These are phyloP conservation scores for Sphaceloma murrayae DNA, from an alignment of 2,329 filamentous ascomycete genomes.

Conservation along the genomic window DNA sequence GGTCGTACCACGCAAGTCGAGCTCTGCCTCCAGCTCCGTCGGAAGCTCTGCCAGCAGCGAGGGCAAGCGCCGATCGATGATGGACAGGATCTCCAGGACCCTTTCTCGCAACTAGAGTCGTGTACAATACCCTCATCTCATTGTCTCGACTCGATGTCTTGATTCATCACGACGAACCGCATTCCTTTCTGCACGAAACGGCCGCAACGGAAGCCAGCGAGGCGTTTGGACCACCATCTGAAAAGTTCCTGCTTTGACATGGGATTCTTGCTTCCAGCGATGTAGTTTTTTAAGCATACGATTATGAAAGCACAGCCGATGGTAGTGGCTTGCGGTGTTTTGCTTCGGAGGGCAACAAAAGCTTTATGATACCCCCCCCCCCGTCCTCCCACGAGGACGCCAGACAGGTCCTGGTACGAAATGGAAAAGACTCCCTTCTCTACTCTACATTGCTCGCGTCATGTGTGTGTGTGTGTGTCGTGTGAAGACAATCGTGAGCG, in stretches of 20 bases:
- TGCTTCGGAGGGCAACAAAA: background rate
- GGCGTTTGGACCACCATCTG: constrained; percentile 9
- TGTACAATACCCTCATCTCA: no score
- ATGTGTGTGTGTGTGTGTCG: background rate
- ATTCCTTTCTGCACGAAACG: background rate
- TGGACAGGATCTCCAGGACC: constrained; percentile 16
- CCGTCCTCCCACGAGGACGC: constrained; percentile 12
- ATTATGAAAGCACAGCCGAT: constrained; percentile 4
- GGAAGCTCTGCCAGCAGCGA: constrained; percentile 1
- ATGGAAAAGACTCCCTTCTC: constrained; percentile 1
- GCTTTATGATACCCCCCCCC: constrained; percentile 14
- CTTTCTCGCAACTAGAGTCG: background rate
- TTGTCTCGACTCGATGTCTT: no score
- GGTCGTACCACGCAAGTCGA: background rate
- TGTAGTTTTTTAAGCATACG: background rate
- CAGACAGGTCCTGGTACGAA: constrained; percentile 9
- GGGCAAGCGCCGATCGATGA: constrained; percentile 14
- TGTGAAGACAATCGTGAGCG: background rate
- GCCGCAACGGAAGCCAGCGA: constrained; percentile 4
- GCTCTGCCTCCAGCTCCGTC: constrained; percentile 5
- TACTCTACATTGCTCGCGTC: background rate
- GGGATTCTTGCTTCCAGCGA: no score
- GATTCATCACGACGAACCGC: no score
- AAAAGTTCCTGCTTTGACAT: no score
- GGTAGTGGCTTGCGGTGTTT: constrained; percentile 13